phyloP scores from a whole-genome alignment of 306 rosid genomes.

The Erythrophleum fordii region DNA sequence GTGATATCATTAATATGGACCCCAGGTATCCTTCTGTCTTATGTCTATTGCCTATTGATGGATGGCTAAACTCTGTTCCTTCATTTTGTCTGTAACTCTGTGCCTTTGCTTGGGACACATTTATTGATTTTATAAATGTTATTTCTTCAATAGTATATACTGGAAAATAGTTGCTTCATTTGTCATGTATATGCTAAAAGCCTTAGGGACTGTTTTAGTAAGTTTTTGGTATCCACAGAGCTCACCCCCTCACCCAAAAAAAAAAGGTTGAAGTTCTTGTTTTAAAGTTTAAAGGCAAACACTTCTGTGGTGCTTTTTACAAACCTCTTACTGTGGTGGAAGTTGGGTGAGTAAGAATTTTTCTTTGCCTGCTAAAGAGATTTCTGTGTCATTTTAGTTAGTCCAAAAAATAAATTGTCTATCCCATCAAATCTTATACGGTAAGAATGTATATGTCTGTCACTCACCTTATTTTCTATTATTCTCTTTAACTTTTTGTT shows the following conservation, averaged over 20 bases:
- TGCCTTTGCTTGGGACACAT: background rate
- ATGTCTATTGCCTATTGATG: background rate
- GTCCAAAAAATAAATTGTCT: background rate
- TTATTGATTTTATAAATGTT: conserved; percentile 3
- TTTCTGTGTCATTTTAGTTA: background rate
- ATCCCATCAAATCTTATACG: background rate
- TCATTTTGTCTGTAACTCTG: background rate
- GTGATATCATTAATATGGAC: conserved; percentile 90
- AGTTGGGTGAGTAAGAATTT: background rate
- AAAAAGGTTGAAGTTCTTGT: background rate
- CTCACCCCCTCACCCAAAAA: too few relatives aligned
- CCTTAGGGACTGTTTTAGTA: background rate
- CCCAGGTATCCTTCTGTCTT: conserved; percentile 66
- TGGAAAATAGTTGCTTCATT: background rate
- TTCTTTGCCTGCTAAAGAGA: background rate
- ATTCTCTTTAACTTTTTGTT: background rate
- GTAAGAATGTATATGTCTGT: background rate
- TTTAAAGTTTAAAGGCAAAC: background rate
- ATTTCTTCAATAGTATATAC: background rate
- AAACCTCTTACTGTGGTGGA: background rate
- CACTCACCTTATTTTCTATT: background rate
- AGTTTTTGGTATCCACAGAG: background rate
- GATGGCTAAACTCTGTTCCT: background rate
- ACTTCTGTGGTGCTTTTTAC: background rate
- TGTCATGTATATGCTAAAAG: background rate